Conservation (phyloP, 768 basidiomycete species). For the Leucosporidium yakuticum region DNA sequence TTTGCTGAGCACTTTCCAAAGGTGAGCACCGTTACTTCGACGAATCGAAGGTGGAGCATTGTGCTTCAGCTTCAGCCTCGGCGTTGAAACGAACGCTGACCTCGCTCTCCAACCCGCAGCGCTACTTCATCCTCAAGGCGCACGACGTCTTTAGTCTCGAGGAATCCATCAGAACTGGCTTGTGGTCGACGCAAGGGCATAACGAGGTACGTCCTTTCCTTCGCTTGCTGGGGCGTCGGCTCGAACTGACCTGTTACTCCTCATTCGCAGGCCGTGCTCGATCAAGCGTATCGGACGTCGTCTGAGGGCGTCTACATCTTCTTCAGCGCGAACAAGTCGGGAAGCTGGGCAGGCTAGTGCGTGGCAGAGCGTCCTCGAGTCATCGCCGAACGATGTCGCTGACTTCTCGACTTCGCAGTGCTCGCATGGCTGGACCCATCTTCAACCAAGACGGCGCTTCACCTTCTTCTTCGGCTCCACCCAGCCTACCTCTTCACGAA, state of each 20-base stretch:
- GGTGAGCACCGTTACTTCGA: no score
- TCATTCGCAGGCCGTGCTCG: slow-evolving; percentile 56
- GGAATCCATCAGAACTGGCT: slow-evolving; percentile 54
- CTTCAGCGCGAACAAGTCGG: slow-evolving; percentile 87
- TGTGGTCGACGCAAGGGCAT: slow-evolving; percentile 77
- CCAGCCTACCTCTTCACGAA: no score
- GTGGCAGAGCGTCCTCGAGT: no score
- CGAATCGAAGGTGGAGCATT: no score
- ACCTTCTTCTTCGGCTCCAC: no score
- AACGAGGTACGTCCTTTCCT: slow-evolving; percentile 20
- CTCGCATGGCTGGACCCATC: no score
- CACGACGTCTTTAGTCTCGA: slow-evolving; percentile 38
- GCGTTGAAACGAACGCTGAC: no score
- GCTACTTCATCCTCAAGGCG: slow-evolving; percentile 21
- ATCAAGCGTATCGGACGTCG: slow-evolving; percentile 85
- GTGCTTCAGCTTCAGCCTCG: no score
- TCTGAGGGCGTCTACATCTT: slow-evolving; percentile 68
- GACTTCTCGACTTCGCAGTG: no score
- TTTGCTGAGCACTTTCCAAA: background rate
- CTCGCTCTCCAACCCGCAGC: background rate
- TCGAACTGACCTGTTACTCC: slow-evolving; percentile 42
- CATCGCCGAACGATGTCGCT: no score
- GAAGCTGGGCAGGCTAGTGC: slow-evolving; percentile 81
- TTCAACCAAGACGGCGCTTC: no score
- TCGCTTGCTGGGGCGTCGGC: background rate